Conservation (phyloP, 1,284 basidiomycete genomes). For the Cryptococcus hybrid region DNA sequence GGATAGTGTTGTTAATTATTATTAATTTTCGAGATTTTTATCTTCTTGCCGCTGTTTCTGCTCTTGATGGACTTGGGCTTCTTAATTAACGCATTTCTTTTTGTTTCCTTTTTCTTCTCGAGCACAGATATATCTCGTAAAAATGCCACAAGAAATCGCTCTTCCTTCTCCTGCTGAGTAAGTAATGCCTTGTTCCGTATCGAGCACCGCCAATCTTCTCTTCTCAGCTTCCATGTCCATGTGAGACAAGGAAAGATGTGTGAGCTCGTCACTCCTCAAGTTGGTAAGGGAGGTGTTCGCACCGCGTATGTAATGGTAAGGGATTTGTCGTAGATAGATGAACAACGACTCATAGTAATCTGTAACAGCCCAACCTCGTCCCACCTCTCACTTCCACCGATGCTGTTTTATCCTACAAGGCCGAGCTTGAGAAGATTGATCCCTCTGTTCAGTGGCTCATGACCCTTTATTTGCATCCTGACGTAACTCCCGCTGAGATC, state of each 20-base stretch:
- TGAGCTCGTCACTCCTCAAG: conserved; percentile 85
- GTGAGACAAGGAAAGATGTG: conserved; percentile 84
- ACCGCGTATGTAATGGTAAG: conserved; percentile 95
- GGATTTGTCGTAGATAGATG: conserved; percentile 12
- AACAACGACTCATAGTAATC: not conserved
- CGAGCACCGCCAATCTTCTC: not conserved
- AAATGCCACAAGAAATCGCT: conserved; percentile 36
- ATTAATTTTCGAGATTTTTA: too few relatives aligned
- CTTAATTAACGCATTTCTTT: too few relatives aligned
- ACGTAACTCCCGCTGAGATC: conserved; percentile 88
- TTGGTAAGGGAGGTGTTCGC: conserved; percentile 81
- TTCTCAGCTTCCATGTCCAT: conserved; percentile 82
- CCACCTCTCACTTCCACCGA: conserved; percentile 88
- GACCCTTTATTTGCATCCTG: conserved; percentile 91
- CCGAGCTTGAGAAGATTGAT: conserved; percentile 70
- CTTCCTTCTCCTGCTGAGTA: conserved; percentile 74
- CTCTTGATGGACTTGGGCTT: too few relatives aligned
- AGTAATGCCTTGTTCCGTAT: conserved; percentile 11
- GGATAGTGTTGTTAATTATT: too few relatives aligned
- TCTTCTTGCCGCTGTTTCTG: too few relatives aligned
- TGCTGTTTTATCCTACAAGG: conserved; percentile 77
- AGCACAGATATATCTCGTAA: too few relatives aligned
- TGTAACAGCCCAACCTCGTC: conserved; percentile 81
- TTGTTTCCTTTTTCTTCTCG: too few relatives aligned
- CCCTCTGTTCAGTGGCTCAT: conserved; percentile 83